phyloP scores from a whole-genome alignment of 1,284 basidiomycete genomes.

The Amylostereum chailletii region DNA sequence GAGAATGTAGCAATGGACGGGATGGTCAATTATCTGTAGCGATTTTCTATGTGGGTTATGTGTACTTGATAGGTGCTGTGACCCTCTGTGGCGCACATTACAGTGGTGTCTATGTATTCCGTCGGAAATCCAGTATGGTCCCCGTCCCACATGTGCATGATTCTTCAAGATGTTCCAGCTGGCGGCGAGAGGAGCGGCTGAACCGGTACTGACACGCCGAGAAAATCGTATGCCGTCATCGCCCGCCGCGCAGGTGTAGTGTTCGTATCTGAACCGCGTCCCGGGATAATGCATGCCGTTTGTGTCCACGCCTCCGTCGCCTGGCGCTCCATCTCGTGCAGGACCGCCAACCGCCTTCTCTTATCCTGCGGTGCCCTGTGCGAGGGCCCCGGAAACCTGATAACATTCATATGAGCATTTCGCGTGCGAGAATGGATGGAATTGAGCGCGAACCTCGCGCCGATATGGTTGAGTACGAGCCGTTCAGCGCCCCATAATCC shows the following conservation, averaged over 20 bases:
- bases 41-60: no score
- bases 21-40: no score
- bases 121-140: no score
- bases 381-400: conserved; percentile 30
- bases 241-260: background rate
- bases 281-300: conserved; percentile 1
- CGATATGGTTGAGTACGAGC: conserved; percentile 80
- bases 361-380: conserved; percentile 24
- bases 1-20: no score
- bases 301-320: conserved; percentile 51
- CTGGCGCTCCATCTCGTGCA: conserved; percentile 59
- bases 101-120: no score
- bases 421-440: conserved; percentile 11
- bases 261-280: background rate
- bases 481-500: conserved; percentile 51
- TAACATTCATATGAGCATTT: conserved; percentile 20
- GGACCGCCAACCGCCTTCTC: conserved; percentile 34
- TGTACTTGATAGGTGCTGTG: no score
- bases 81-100: no score
- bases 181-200: no score
- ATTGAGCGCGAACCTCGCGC: conserved; percentile 43
- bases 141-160: no score
- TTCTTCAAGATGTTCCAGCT: no score
- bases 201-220: conserved; percentile 2
- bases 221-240: conserved; percentile 8